Base-by-base conservation (phyloP, 805 yeast genomes). In the Candida argentea region DNA sequence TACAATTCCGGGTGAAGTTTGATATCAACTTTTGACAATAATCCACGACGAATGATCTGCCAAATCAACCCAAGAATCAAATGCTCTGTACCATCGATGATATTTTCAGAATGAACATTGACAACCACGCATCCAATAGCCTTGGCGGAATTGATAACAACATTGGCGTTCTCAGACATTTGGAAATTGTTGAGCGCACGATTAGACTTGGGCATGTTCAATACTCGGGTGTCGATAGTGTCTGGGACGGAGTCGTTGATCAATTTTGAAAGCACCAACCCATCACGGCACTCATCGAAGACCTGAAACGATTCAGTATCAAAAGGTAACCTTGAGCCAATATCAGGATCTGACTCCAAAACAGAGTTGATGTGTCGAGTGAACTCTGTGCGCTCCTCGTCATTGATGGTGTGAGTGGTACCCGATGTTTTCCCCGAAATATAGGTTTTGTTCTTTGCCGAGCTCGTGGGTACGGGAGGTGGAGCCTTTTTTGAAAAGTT, bases 121-220 rank as follows among this genome's bases (percentile, higher is more conserved):
- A 91, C 97, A 27, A 91, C 97, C 33, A 91, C 82, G 67, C 96
- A 89, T 13, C 98, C 98, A 58, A 91, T 91, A 29, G 97, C 98
- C 61, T 91, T 91, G 17, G 98, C 98, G 3, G 98, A 91, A 57
- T 91, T 91, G 58, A 91, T 84, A 21, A 91, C 97, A 40, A 91
- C 87, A 59, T 91, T 91, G 30, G 97, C 95, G 57, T 91, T 91
- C 61, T 91, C 98, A 40, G 82, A 73, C 76, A 93, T 89, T 39
- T 87, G 91, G 67, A 91, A 91, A 50, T 85, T 84, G 65, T 91
- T 91, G 52, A 91, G 70, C 11, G 70, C 57, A 57, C 84, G 87
- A 42, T 70, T 69, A 10, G 52, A 50, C 52, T 79, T 81, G 15
- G 97, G 93, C 52, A 77, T 64, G 56, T 91, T 91, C 50, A 91